Percentiles rank a stretch among this genome's conserved stretches.
These are phyloP conservation scores for Circinella minor DNA, from an alignment of 371 early-diverging fungal genomes.

Conservation along the genomic window DNA sequence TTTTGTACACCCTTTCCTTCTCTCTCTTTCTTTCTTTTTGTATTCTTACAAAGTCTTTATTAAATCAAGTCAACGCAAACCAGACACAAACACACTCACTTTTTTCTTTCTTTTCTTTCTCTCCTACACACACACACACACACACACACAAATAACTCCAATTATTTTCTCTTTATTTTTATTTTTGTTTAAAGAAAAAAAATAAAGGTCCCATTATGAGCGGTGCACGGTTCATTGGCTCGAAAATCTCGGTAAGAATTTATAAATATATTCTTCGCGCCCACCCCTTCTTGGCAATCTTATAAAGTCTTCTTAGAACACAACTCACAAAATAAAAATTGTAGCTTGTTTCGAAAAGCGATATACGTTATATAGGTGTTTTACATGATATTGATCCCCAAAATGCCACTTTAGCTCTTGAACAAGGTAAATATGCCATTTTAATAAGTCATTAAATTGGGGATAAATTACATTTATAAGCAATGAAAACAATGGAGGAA, in stretches of 20 bases:
- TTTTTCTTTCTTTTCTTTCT: no score
- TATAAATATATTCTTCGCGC: not conserved
- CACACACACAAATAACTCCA: not conserved
- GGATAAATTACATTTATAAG: not conserved
- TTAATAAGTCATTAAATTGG: not conserved
- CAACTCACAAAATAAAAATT: not conserved
- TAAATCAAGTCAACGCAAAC: no score
- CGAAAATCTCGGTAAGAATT: slow-evolving; percentile 26
- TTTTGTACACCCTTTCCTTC: no score
- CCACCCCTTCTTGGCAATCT: no score
- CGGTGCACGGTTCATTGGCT: slow-evolving; percentile 27
- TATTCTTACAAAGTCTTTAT: no score
- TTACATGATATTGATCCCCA: slow-evolving; percentile 80
- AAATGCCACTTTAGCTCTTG: slow-evolving; percentile 81
- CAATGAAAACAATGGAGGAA: not conserved
- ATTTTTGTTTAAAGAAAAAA: not conserved
- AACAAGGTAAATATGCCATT: slow-evolving; percentile 58
- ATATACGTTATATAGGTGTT: slow-evolving; percentile 86
- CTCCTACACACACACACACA: not conserved
- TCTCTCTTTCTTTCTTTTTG: no score
- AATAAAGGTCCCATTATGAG: slow-evolving; percentile 14
- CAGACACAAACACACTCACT: no score
- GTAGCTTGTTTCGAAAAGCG: slow-evolving; percentile 50
- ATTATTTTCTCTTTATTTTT: not conserved
- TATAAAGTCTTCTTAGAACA: no score